phyloP scores from a whole-genome alignment of 805 yeast species.

The Candida nonsorbophila region DNA sequence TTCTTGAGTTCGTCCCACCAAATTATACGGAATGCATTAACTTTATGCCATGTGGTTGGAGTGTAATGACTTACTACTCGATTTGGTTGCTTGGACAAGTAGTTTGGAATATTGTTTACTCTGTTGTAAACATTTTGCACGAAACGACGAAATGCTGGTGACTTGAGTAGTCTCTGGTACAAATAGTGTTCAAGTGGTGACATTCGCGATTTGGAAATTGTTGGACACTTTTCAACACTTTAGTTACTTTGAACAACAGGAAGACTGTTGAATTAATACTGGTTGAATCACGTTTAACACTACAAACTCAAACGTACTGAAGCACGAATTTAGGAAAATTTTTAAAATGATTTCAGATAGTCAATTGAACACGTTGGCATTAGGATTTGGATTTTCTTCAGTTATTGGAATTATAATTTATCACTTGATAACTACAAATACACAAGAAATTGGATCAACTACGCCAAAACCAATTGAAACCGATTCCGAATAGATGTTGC shows the following conservation, averaged over 20 bases:
- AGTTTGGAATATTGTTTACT: conserved; percentile 55
- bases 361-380: conserved; percentile 69
- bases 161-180: conserved; percentile 43
- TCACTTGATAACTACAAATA: conserved; percentile 58
- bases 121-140: conserved; percentile 59
- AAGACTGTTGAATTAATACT: no score
- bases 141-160: conserved; percentile 56
- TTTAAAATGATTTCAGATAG: conserved; percentile 71
- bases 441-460: no score
- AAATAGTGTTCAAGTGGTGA: conserved; percentile 44
- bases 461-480: no score
- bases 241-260: neutral
- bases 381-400: conserved; percentile 67
- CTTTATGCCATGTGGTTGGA: conserved; percentile 52
- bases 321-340: neutral
- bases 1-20: conserved; percentile 59
- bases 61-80: conserved; percentile 23
- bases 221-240: neutral
- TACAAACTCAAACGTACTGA: no score
- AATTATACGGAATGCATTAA: conserved; percentile 55
- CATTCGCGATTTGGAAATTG: conserved; percentile 2
- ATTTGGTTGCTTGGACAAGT: conserved; percentile 18
- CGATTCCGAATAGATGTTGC: no score
- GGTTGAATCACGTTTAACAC: no score
- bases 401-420: conserved; percentile 67